These are phyloP conservation scores for Nidula niveotomentosa DNA, from an alignment of 1,284 basidiomycete genomes.

Conservation along the genomic window DNA sequence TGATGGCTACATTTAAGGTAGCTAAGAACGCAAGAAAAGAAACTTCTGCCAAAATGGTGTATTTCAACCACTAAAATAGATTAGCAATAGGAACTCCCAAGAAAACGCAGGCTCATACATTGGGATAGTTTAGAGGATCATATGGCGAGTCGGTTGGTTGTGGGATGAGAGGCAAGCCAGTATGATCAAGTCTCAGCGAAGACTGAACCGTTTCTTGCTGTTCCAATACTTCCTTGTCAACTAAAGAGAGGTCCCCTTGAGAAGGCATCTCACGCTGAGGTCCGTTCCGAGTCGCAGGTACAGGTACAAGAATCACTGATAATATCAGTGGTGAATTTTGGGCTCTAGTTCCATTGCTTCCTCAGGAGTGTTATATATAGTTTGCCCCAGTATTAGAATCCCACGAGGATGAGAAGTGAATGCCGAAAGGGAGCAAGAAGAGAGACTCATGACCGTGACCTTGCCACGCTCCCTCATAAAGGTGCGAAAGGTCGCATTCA, in stretches of 20 bases:
- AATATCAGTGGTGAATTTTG: too few relatives aligned
- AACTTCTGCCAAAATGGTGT: constrained; percentile 25
- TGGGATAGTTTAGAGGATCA: constrained; percentile 33
- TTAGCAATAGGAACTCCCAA: constrained; percentile 1
- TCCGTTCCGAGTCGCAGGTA: neutral
- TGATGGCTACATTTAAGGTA: constrained; percentile 30
- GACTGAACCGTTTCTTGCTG: neutral
- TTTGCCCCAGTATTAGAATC: too few relatives aligned
- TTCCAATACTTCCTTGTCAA: neutral
- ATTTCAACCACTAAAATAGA: constrained; percentile 24
- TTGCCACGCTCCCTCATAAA: neutral
- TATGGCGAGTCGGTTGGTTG: constrained; percentile 25
- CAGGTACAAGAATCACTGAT: too few relatives aligned
- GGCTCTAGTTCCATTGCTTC: too few relatives aligned
- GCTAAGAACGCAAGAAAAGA: constrained; percentile 28
- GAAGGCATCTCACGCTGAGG: neutral
- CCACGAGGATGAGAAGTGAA: too few relatives aligned
- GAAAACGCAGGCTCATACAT: constrained; percentile 14
- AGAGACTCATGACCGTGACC: neutral
- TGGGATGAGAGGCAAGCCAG: constrained; percentile 29
- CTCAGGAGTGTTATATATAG: too few relatives aligned
- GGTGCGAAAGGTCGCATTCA: neutral
- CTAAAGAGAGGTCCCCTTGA: neutral
- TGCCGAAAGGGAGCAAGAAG: too few relatives aligned
- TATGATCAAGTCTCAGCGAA: constrained; percentile 20